Evolutionary conservation across 495 filamentous ascomycete species (phyloP), one percentile per base, ranked within the genome.

Genomic region (Talaromyces adpressus): DNA sequence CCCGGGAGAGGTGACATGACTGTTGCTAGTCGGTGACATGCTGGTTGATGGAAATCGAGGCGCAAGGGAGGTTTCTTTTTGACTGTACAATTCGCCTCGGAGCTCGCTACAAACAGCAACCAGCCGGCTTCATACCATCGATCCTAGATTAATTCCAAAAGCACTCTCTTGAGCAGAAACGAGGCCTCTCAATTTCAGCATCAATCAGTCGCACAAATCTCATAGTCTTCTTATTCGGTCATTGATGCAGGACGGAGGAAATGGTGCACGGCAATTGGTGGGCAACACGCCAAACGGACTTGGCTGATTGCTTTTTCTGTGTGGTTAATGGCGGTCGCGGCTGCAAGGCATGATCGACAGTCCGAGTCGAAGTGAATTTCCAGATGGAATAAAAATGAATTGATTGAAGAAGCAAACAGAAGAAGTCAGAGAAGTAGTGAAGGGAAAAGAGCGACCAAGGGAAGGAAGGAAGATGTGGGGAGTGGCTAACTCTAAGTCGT

Each of bases 1-100:
- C 62, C 76, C 75, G 36, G 78, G 77, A 61, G 78, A 79, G 16
- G 77, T 71, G n/a, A 72, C 74, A 67, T 70, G 77, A n/a, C 32
- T 59, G 20, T 62, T 62, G 60, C 14, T 62, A 32, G 45, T 29
- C 45, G 60, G 60, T 53, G 60, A 52, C 60, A 62, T 62, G 60
- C 45, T 49, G 14, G 20, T 11, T 58, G 51, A 36, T 58, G 18
- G 30, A 12, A 36, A 29, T 14, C 52, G 22, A 56, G 52, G 20
- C 52, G 52, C 52, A 56, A 29, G 52, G 52, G 23, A 27, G 12
- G 4, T 56, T 29, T 56, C 16, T 29, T 51, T 56, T 56, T 56
- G 22, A 29, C 52, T 56, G 57, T 41, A 59, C 57, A 59, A 34
- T 29, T 29, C 3, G 53, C 53, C 53, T 57, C 22, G 18, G 8